phyloP scores from a whole-genome alignment of 2,329 filamentous ascomycete species.

The Teratosphaeria zuluensis region DNA sequence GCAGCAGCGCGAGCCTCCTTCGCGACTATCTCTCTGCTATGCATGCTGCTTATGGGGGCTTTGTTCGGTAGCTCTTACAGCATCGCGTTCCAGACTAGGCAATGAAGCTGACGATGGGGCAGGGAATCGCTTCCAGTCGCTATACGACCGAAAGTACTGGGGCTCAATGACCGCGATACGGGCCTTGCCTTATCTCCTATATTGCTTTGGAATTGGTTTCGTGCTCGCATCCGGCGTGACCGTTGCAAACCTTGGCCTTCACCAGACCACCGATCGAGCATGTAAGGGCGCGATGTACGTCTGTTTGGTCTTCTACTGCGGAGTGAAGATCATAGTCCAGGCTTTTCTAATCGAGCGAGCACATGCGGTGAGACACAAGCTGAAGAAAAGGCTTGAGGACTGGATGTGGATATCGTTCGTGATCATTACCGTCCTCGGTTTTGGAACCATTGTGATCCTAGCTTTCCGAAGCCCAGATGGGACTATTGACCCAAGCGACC shows the following conservation, averaged over 20 bases:
- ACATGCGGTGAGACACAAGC: constrained; percentile 28
- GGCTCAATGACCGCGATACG: constrained; percentile 22
- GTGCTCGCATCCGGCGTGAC: constrained; percentile 26
- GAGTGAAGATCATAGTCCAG: constrained; percentile 28
- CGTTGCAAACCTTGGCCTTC: constrained; percentile 23
- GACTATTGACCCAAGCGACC: constrained; percentile 21
- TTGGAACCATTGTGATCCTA: constrained; percentile 11
- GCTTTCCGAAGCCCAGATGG: constrained; percentile 22
- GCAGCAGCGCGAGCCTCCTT: constrained; percentile 2
- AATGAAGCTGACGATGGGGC: background rate
- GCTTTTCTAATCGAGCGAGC: constrained; percentile 34
- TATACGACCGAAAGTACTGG: constrained; percentile 10
- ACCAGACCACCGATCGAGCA: constrained; percentile 8
- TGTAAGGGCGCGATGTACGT: constrained; percentile 29
- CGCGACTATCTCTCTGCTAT: constrained; percentile 11
- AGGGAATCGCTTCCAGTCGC: constrained; percentile 20
- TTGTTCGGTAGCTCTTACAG: constrained; percentile 14
- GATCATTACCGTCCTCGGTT: constrained; percentile 8
- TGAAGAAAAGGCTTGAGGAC: constrained; percentile 23
- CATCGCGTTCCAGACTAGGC: background rate
- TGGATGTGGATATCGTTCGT: constrained; percentile 28
- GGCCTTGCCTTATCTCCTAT: constrained; percentile 26
- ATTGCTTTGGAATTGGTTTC: constrained; percentile 27
- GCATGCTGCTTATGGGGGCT: constrained; percentile 21
- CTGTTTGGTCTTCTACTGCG: constrained; percentile 31